Percentiles rank a stretch among this genome's conserved stretches.
phyloP scores from a whole-genome alignment of 2,329 filamentous ascomycete species.

The Reticulascus tulasneorum region DNA sequence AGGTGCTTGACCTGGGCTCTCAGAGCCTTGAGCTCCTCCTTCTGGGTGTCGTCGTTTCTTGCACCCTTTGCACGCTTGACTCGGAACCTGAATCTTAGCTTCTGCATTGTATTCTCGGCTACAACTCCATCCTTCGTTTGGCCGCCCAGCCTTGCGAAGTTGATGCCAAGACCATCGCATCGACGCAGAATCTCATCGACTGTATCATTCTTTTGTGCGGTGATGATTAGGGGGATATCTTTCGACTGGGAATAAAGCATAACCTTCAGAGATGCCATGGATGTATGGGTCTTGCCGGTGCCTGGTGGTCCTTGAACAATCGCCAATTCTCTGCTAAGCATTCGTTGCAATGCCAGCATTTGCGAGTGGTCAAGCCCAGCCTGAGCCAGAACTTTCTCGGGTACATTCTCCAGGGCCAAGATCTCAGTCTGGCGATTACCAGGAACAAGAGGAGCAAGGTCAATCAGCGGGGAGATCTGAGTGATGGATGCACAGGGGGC shows the following conservation, averaged over 20 bases:
- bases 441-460: neutral
- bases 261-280: slow-evolving; percentile 65
- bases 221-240: slow-evolving; percentile 69
- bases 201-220: slow-evolving; percentile 88
- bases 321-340: slow-evolving; percentile 67
- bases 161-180: slow-evolving; percentile 48
- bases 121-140: slow-evolving; percentile 64
- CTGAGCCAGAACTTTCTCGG: slow-evolving; percentile 9
- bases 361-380: slow-evolving; percentile 66
- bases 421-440: neutral
- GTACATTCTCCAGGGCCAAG: slow-evolving; percentile 1
- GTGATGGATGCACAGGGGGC: neutral
- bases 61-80: neutral
- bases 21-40: slow-evolving; percentile 1
- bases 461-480: neutral
- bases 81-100: slow-evolving; percentile 40
- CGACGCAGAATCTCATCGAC: slow-evolving; percentile 74
- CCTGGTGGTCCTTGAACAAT: slow-evolving; percentile 81
- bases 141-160: slow-evolving; percentile 60
- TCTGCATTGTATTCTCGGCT: slow-evolving; percentile 61
- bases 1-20: slow-evolving; percentile 2
- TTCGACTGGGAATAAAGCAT: slow-evolving; percentile 55
- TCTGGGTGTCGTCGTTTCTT: slow-evolving; percentile 1
- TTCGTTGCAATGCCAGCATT: slow-evolving; percentile 60
- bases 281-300: slow-evolving; percentile 75